Evolutionary conservation across 306 rosid species (phyloP), one percentile per base, ranked within the genome.

Genomic region (Canavalia gladiata): DNA sequence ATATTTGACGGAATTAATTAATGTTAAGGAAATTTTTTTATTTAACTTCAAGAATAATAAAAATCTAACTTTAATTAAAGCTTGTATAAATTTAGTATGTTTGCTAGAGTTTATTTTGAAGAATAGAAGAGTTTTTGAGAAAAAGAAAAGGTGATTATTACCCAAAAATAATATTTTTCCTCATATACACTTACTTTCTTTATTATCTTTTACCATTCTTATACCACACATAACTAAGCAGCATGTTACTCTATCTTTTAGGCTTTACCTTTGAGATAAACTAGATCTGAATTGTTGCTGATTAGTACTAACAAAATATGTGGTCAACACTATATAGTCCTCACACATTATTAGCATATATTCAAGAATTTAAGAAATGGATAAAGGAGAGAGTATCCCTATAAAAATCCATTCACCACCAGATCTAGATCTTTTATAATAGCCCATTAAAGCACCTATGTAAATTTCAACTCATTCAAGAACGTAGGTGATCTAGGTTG

Each of bases 261-360:
- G 59, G 59, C 30, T 77, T 49, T 67, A 58, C 7, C 45, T 68
- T 55, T 8, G 69, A 33, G 81, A 79, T 18, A 79, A 71, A 43
- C 9, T 63, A 41, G 28, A 63, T 34, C 49, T 75, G 12, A 50
- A 69, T 28, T 60, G 39, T 3, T 50, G 64, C 35, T 54, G 10
- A 65, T 56, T 33, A 34, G 29, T 49, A 18, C 72, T 30, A 34
- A 55, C 25, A 35, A 1, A 13, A 71, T 77, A 28, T 18, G 25
- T 55, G n/a, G n/a, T 94, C 97, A 37, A 91, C 98, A 3, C 88
- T 94, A 25, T 92, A 91, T 49, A 97, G 97, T 82, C 98, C 94
- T 80, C 90, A 94, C 71, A 92, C 97, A 28, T 80, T 92, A 72
- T 92, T 97, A 75, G 93, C 97, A 66, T 91, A 90, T 85, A 85